These are phyloP conservation scores for Russula griseocarnosa DNA, from an alignment of 768 basidiomycete genomes.

Conservation along the genomic window DNA sequence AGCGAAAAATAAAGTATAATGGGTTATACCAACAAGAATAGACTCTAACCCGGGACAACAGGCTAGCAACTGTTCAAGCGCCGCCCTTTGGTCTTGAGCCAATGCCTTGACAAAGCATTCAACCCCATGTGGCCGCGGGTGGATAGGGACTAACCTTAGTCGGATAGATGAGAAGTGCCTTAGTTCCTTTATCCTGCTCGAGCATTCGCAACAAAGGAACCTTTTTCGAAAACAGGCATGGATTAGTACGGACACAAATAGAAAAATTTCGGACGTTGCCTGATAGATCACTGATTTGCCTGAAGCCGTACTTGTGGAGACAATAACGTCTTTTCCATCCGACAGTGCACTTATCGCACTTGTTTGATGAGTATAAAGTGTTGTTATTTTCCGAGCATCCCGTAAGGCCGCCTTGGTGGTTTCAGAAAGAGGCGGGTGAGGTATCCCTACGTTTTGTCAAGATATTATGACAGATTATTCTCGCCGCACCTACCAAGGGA, in stretches of 20 bases:
- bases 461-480: neutral
- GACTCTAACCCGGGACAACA: constrained; percentile 60
- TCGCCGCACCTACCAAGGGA: constrained; percentile 44
- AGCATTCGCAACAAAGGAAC: constrained; percentile 66
- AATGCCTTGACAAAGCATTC: constrained; percentile 53
- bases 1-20: neutral
- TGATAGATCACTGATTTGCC: constrained; percentile 89
- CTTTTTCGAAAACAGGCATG: constrained; percentile 35
- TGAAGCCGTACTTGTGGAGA: constrained; percentile 87
- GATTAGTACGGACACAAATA: neutral
- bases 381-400: constrained; percentile 54
- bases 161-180: constrained; percentile 82
- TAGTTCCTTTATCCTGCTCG: constrained; percentile 56
- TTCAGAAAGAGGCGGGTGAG: constrained; percentile 57
- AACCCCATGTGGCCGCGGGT: neutral
- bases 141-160: constrained; percentile 56
- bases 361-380: constrained; percentile 68
- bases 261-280: constrained; percentile 37
- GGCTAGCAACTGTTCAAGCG: constrained; percentile 62
- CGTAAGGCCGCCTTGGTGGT: constrained; percentile 52
- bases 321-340: constrained; percentile 65
- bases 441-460: constrained; percentile 36
- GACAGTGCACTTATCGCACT: constrained; percentile 63
- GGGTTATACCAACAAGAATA: constrained; percentile 42
- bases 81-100: constrained; percentile 79